These are phyloP conservation scores for Xylariaceae sp. DNA, from an alignment of 2,329 filamentous ascomycete species.

Conservation along the genomic window DNA sequence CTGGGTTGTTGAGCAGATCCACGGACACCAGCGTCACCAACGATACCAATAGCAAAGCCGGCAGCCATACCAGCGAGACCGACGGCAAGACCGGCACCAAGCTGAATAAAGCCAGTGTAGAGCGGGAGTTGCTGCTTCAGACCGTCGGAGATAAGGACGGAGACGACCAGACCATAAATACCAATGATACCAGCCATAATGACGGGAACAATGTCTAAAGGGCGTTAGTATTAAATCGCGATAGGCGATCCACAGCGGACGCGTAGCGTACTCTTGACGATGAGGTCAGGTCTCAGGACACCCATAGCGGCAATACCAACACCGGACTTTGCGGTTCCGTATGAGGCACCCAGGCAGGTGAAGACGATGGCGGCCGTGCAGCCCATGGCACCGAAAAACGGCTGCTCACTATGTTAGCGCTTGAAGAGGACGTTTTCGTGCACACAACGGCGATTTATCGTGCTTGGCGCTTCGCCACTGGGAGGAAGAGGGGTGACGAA, in stretches of 20 bases:
- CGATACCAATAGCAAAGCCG: slow-evolving; percentile 82
- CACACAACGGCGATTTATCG: slow-evolving; percentile 2
- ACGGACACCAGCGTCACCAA: slow-evolving; percentile 83
- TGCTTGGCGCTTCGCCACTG: slow-evolving; percentile 24
- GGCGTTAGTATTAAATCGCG: slow-evolving; percentile 23
- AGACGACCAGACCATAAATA: slow-evolving; percentile 92
- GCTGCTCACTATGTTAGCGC: slow-evolving; percentile 35
- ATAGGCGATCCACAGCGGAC: slow-evolving; percentile 8
- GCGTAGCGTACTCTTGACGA: slow-evolving; percentile 86
- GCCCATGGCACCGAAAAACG: slow-evolving; percentile 83
- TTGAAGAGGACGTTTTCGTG: slow-evolving; percentile 38
- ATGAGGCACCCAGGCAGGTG: slow-evolving; percentile 93
- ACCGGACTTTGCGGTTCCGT: slow-evolving; percentile 98
- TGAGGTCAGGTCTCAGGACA: slow-evolving; percentile 94
- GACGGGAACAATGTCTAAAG: slow-evolving; percentile 91
- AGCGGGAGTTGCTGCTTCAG: slow-evolving; percentile 68
- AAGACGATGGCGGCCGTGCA: slow-evolving; percentile 91
- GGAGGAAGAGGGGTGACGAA: slow-evolving; percentile 59
- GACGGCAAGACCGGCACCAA: slow-evolving; percentile 77
- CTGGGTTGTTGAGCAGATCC: slow-evolving; percentile 80
- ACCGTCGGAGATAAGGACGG: slow-evolving; percentile 78
- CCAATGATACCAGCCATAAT: slow-evolving; percentile 99
- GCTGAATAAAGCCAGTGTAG: slow-evolving; percentile 80
- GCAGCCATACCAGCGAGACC: slow-evolving; percentile 79
- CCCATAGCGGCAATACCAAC: slow-evolving; percentile 98